Conservation (phyloP, 2,329 filamentous ascomycete genomes). For the Apiospora sp. region DNA sequence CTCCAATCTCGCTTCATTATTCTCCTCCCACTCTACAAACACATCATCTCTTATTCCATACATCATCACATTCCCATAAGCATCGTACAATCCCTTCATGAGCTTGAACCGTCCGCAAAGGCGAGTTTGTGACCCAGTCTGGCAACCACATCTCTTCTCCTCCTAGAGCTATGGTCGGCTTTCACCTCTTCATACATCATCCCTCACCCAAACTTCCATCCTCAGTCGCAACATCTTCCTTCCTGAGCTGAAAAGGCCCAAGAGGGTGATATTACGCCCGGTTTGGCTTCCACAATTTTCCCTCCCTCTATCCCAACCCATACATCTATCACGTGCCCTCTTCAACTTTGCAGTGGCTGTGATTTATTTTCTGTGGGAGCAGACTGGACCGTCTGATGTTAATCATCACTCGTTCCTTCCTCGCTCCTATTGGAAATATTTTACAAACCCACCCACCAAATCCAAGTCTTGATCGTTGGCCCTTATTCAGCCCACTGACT, state of each 20-base stretch:
- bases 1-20: background rate
- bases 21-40: background rate
- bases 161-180: background rate
- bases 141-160: background rate
- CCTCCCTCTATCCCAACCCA: background rate
- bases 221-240: background rate
- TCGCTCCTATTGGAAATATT: background rate
- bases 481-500: conserved; percentile 14
- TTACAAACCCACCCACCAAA: background rate
- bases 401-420: background rate
- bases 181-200: background rate
- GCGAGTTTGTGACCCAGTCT: background rate
- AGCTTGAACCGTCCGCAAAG: background rate
- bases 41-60: too few relatives aligned
- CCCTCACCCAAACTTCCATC: background rate
- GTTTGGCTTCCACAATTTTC: background rate
- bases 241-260: background rate
- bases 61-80: background rate
- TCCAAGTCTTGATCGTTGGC: background rate
- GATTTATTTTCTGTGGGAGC: background rate
- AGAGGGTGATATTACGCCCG: background rate
- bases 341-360: background rate
- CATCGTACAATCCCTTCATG: background rate
- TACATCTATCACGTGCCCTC: background rate
- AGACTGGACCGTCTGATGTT: background rate